phyloP scores from a whole-genome alignment of 768 basidiomycete species.

The Postia placenta region DNA sequence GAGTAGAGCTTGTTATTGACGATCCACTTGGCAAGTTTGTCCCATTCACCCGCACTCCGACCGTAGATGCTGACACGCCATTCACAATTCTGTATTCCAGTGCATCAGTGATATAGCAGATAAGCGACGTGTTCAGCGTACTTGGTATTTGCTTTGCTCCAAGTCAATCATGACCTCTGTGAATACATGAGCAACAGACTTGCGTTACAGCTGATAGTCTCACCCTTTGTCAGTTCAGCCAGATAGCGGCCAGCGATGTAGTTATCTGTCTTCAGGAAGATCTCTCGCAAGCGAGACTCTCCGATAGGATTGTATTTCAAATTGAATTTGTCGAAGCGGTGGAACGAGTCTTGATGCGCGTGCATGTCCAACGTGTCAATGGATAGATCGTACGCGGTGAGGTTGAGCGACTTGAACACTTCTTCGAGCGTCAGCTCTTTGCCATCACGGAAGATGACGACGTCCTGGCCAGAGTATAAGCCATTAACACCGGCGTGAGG shows the following conservation, averaged over 20 bases:
- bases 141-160: slow-evolving; percentile 98
- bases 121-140: slow-evolving; percentile 23
- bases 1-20: slow-evolving; percentile 89
- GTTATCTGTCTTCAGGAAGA: slow-evolving; percentile 98
- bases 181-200: neutral
- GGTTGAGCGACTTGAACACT: slow-evolving; percentile 93
- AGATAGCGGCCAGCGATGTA: slow-evolving; percentile 88
- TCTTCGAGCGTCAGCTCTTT: slow-evolving; percentile 81
- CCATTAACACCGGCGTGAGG: neutral
- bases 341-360: slow-evolving; percentile 96
- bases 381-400: slow-evolving; percentile 95
- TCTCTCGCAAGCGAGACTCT: slow-evolving; percentile 90
- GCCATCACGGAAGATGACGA: slow-evolving; percentile 94
- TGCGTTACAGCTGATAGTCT: slow-evolving; percentile 7
- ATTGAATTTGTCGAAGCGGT: slow-evolving; percentile 98
- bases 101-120: neutral
- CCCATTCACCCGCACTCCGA: slow-evolving; percentile 81
- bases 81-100: slow-evolving; percentile 72
- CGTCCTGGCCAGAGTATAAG: slow-evolving; percentile 52
- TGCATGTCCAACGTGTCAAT: slow-evolving; percentile 99
- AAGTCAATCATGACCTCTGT: slow-evolving; percentile 96
- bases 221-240: slow-evolving; percentile 90
- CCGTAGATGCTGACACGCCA: slow-evolving; percentile 98
- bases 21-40: slow-evolving; percentile 97
- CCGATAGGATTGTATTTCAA: slow-evolving; percentile 97